phyloP scores from a whole-genome alignment of 805 yeast genomes.

The Zygoascus bituminiphila region DNA sequence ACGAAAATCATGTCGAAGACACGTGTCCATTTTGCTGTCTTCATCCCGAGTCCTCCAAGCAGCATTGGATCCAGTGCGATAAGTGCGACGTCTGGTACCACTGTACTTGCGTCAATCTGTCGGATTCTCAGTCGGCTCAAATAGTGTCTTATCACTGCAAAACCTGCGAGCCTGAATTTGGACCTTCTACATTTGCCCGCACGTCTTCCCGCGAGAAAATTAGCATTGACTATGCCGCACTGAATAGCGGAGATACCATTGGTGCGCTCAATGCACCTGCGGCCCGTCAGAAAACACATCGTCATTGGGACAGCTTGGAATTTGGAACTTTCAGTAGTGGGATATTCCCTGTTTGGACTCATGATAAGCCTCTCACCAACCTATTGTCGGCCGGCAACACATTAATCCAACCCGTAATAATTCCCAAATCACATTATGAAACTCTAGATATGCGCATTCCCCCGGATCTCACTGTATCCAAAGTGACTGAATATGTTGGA shows the following conservation, averaged over 20 bases:
- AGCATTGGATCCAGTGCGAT: slow-evolving; percentile 51
- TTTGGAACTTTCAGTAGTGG: not conserved
- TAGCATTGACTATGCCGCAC: slow-evolving; percentile 69
- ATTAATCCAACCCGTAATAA: slow-evolving; percentile 35
- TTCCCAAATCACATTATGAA: slow-evolving; percentile 29
- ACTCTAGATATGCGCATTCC: slow-evolving; percentile 51
- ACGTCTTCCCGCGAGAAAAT: slow-evolving; percentile 45
- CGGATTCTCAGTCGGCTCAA: slow-evolving; percentile 30
- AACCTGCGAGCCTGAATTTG: slow-evolving; percentile 37
- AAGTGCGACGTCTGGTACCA: slow-evolving; percentile 49
- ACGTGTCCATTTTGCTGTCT: not conserved
- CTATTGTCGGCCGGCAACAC: no score
- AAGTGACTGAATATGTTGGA: slow-evolving; percentile 54
- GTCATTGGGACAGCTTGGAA: not conserved
- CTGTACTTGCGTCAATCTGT: slow-evolving; percentile 37
- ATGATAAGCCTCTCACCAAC: no score
- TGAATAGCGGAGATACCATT: slow-evolving; percentile 58
- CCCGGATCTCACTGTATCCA: slow-evolving; percentile 41
- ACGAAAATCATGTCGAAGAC: not conserved
- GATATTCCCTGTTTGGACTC: slow-evolving; percentile 17
- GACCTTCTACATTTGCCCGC: slow-evolving; percentile 44
- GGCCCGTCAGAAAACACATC: slow-evolving; percentile 36
- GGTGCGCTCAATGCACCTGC: slow-evolving; percentile 43
- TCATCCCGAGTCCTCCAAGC: not conserved
- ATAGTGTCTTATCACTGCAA: slow-evolving; percentile 50